These are phyloP conservation scores for Sporothrix protearum DNA, from an alignment of 2,329 filamentous ascomycete species.

Conservation along the genomic window DNA sequence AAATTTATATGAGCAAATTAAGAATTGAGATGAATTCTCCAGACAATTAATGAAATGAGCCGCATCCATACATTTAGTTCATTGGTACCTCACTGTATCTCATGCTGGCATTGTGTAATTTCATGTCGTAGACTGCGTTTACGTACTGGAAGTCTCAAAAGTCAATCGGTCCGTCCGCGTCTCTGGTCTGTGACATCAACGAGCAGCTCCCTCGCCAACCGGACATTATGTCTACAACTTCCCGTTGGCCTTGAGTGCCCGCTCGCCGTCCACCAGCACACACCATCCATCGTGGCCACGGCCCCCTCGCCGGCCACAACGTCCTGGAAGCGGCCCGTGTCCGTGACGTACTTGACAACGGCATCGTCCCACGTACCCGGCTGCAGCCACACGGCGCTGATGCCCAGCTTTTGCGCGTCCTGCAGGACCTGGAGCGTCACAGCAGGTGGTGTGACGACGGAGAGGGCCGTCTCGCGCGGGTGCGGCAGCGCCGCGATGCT, in stretches of 20 bases:
- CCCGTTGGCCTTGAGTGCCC: constrained; percentile 54
- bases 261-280: constrained; percentile 78
- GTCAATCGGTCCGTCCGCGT: not conserved
- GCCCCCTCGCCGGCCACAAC: constrained; percentile 66
- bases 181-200: too few relatives aligned
- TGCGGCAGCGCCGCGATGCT: constrained; percentile 62
- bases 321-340: constrained; percentile 56
- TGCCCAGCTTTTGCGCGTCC: constrained; percentile 70
- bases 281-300: constrained; percentile 75
- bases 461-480: constrained; percentile 70
- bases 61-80: too few relatives aligned
- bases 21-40: too few relatives aligned
- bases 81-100: too few relatives aligned
- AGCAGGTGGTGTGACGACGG: constrained; percentile 79
- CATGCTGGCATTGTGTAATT: too few relatives aligned
- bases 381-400: constrained; percentile 81
- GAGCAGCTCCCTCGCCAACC: not conserved
- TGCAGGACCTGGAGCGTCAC: constrained; percentile 71
- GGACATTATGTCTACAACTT: constrained; percentile 38
- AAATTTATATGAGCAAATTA: too few relatives aligned
- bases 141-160: too few relatives aligned
- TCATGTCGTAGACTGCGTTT: too few relatives aligned
- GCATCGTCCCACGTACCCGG: constrained; percentile 81
- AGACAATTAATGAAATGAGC: too few relatives aligned
- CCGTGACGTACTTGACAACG: constrained; percentile 64